Base-by-base conservation (phyloP, 306 rosid genomes). In the Pyrus betulifolia region DNA sequence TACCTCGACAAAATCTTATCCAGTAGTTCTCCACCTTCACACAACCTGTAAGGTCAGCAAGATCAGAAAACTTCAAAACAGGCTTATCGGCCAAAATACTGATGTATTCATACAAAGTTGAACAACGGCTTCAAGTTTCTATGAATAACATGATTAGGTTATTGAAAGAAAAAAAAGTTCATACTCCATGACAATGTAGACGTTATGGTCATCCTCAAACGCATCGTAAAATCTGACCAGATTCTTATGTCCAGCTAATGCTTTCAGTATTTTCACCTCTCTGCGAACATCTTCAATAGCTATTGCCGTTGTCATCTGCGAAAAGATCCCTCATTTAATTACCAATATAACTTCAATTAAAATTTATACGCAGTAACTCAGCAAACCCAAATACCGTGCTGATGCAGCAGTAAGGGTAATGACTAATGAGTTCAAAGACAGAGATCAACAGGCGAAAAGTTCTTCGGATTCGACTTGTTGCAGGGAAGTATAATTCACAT, bases 181-280 rank as follows among this genome's bases (percentile, higher is more conserved):
- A n/a, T 92, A 95, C 98, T 95, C 98, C 98, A 95, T 95, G 74
- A 89, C 98, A 76, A 95, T 88, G 91, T 90, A 95, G 79, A 95
- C 90, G 10, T 92, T 90, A 87, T 86, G 84, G 67, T 75, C 87
- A 81, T 95, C 98, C 88, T 92, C 98, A 82, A 90, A 92, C 52
- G 93, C 90, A 70, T 90, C 97, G 46, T 95, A 82, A 86, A 92
- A 95, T 69, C 90, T 89, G 83, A 95, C 91, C 86, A 95, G 79
- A 86, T 95, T 92, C 77, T 35, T 83, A 79, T 95, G 98, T 71
- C 97, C 97, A 66, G 97, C 88, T 84, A 95, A 87, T 73, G 89
- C 93, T 81, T 90, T 95, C 91, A 95, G 85, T 87, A 95, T 92
- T 81, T 90, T 92, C 85, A 92, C 97, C 87, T 95, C 98, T 87